These are phyloP conservation scores for Gentiana straminea DNA, from an alignment of 257 asterid species.

Conservation along the genomic window DNA sequence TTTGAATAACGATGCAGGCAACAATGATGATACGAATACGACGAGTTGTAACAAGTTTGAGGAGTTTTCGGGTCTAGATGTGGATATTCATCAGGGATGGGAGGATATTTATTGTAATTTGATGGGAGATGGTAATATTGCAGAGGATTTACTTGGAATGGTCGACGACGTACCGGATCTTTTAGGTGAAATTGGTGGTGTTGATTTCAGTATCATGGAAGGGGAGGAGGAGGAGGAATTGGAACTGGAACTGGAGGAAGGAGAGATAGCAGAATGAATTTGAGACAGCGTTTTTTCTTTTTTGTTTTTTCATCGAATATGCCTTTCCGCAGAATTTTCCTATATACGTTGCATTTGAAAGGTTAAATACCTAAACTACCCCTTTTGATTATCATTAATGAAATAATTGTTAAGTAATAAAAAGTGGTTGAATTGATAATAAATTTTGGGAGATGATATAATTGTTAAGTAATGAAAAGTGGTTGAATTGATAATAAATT, in stretches of 20 bases:
- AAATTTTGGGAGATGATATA: too few species aligned
- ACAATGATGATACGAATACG: slow-evolving; percentile 6
- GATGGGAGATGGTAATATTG: slow-evolving; percentile 15
- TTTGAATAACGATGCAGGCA: slow-evolving; percentile 3
- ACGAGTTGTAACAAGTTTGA: slow-evolving; percentile 16
- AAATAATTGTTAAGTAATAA: too few species aligned
- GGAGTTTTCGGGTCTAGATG: slow-evolving; percentile 34
- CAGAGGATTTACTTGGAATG: slow-evolving; percentile 31
- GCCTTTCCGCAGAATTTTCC: not conserved
- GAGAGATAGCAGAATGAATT: slow-evolving; percentile 44
- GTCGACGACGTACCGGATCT: slow-evolving; percentile 12
- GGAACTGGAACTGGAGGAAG: slow-evolving; percentile 69
- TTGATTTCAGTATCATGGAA: slow-evolving; percentile 14
- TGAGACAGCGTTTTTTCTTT: too few species aligned
- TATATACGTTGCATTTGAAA: not conserved
- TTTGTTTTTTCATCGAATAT: not conserved
- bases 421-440: too few species aligned
- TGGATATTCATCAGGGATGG: slow-evolving; percentile 33
- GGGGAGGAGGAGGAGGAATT: slow-evolving; percentile 23
- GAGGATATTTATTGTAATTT: slow-evolving; percentile 26
- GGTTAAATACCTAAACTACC: too few species aligned
- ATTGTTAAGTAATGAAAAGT: too few species aligned
- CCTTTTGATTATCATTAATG: too few species aligned
- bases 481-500: too few species aligned
- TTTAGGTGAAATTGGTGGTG: slow-evolving; percentile 6